Conservation (phyloP, 371 early-diverging fungal genomes). For the Blakeslea trispora region DNA sequence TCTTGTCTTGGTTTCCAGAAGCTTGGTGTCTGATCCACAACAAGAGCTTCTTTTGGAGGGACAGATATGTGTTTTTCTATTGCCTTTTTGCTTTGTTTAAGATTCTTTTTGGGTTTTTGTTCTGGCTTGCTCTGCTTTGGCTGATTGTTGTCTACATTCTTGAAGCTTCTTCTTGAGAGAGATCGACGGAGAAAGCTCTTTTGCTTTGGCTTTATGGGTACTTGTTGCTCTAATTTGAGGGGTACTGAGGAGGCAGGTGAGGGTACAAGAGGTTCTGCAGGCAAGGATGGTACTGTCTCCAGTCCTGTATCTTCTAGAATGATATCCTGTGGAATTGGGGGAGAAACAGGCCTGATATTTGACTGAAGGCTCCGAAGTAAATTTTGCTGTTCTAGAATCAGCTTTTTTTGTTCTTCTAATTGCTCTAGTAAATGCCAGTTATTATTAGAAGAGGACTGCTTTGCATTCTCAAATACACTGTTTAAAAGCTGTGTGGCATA, state of each 20-base stretch:
- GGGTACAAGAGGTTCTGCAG: not conserved
- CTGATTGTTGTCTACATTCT: not conserved
- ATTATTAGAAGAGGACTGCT: slow-evolving; percentile 1
- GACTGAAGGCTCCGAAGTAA: not conserved
- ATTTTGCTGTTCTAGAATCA: slow-evolving; percentile 9
- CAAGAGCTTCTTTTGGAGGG: too few species aligned
- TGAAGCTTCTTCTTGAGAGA: slow-evolving; percentile 1
- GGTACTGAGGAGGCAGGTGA: not conserved
- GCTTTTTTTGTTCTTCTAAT: slow-evolving; percentile 10
- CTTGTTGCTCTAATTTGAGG: not conserved
- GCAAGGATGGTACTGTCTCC: too few species aligned
- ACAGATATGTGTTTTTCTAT: not conserved
- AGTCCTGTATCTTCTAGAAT: too few species aligned
- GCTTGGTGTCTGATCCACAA: slow-evolving; percentile 3
- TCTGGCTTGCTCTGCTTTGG: not conserved
- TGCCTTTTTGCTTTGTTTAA: not conserved
- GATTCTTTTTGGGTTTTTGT: not conserved
- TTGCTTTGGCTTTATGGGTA: slow-evolving; percentile 1
- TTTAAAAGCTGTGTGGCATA: slow-evolving; percentile 13
- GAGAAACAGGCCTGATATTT: not conserved
- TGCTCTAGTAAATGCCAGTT: slow-evolving; percentile 11
- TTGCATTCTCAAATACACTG: slow-evolving; percentile 17
- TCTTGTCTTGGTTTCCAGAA: slow-evolving; percentile 29
- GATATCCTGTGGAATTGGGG: too few species aligned
- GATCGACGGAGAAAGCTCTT: slow-evolving; percentile 2